Evolutionary conservation across 306 rosid species (phyloP), one percentile per base, ranked within the genome.

Genomic region (Spatholobus suberectus): DNA sequence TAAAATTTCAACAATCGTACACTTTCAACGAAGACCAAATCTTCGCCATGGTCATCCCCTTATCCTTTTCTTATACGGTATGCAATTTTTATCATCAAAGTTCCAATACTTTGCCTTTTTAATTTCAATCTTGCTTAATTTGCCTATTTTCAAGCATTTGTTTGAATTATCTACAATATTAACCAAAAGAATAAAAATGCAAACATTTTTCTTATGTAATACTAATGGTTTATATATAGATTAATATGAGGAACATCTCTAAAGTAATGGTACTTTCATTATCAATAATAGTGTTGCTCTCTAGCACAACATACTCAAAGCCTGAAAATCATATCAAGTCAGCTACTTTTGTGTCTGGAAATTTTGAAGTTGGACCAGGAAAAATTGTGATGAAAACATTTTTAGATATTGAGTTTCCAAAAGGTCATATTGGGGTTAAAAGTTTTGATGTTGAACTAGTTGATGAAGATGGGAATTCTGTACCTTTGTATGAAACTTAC

Each of bases 391-490:
- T 0, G 1, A 73, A 23, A 24, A 35, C 9, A 11, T 0, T 49
- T 23, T 20, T 6, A 0, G 3, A 81, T 52, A 17, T 37, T n/a
- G 68, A 63, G 5, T 49, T 81, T 38, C 80, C 84, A 62, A 47
- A 5, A 14, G 79, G 83, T 5, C 83, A 79, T 17, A 43, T 79
- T 15, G 83, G 76, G 20, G n/a, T 79, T 0, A 79, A 79, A 46
- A 79, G 69, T 34, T 79, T 79, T 18, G 58, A 79, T 49, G 83
- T 21, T 15, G 77, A 79, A 52, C 5, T 79, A 69, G 70, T 79
- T 69, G 76, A 79, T n/a, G 77, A 79, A 37, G 4, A 68, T 8
- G 46, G 34, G 0, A 69, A 38, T 26, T 24, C 35, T 4, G 10
- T 79, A 24, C 70, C 83, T 8, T 40, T 69, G 5, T 32, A 79